Evolutionary conservation across 75 land plant species (phyloP).

Genomic region (Picea glauca): DNA sequence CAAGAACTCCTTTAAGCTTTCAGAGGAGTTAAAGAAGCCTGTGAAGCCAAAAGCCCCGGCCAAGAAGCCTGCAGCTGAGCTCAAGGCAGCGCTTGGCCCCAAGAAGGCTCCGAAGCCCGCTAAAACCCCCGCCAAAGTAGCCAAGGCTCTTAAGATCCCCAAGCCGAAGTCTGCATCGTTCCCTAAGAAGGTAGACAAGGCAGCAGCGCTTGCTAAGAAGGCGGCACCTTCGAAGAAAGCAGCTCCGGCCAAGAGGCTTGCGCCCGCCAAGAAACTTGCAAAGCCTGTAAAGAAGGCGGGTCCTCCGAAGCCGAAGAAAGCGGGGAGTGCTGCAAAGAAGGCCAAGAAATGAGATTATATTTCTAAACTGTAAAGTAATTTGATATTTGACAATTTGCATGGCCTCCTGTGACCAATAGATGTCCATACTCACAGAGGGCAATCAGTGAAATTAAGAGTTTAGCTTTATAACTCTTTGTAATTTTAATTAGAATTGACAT

Average conservation of each 20-base stretch:
- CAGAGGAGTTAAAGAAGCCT: slow-evolving; percentile 12
- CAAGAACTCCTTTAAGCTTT: slow-evolving; percentile 72
- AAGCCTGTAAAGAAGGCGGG: neutral
- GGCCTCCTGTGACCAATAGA: no score
- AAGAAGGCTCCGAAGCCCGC: slow-evolving; percentile 9
- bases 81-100: slow-evolving; percentile 13
- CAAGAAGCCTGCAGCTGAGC: slow-evolving; percentile 19
- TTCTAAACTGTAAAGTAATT: no score
- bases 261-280: neutral
- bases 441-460: no score
- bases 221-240: slow-evolving; percentile 16
- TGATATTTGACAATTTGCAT: no score
- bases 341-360: neutral
- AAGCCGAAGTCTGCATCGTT: slow-evolving; percentile 13
- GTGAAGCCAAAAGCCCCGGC: neutral
- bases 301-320: neutral
- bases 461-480: no score
- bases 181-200: no score
- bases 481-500: no score
- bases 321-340: slow-evolving; percentile 7
- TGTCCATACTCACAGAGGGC: no score
- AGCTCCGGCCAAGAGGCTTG: neutral
- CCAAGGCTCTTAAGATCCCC: slow-evolving; percentile 5
- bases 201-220: slow-evolving; percentile 3
- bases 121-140: neutral